phyloP scores from a whole-genome alignment of 192 early-diverging fungal species.

The Coemansia erecta region DNA sequence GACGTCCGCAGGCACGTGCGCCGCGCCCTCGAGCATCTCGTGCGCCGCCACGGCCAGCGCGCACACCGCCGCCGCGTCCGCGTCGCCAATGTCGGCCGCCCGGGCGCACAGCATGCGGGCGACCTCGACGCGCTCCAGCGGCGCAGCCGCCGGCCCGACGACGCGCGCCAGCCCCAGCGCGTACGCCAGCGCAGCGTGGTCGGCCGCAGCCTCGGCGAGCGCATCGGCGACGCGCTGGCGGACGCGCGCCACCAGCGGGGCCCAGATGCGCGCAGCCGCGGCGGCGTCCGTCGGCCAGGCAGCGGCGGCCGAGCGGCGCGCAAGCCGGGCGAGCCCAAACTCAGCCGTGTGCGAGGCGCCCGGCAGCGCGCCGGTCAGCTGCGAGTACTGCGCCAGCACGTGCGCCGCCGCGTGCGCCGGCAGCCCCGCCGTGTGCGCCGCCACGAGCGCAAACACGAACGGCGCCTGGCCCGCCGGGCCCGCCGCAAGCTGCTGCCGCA shows the following conservation, averaged over 20 bases:
- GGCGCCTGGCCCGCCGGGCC: constrained; percentile 1
- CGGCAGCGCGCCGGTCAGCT: not conserved
- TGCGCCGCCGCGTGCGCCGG: no score
- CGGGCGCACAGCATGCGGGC: no score
- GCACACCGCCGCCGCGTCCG: no score
- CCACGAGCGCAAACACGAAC: constrained; percentile 21
- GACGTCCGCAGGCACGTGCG: not conserved
- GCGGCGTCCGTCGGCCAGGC: constrained; percentile 6
- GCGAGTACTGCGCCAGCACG: not conserved
- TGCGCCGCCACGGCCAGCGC: no score
- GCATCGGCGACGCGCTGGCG: not conserved
- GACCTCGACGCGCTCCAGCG: no score
- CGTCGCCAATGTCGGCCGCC: no score
- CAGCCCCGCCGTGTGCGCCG: no score
- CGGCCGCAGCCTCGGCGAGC: not conserved
- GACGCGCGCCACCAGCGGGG: constrained; percentile 12
- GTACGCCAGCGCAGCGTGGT: not conserved
- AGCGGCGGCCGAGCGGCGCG: constrained; percentile 9
- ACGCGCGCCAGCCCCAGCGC: not conserved
- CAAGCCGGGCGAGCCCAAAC: constrained; percentile 16
- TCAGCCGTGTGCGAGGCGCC: constrained; percentile 4
- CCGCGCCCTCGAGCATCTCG: not conserved
- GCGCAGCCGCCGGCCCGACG: no score
- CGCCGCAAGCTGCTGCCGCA: not conserved
- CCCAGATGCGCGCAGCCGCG: constrained; percentile 21